Percentiles rank a stretch among this genome's conserved stretches.
These are phyloP conservation scores for Batrachochytrium dendrobatidis DNA, from an alignment of 371 early-diverging fungal genomes.

Conservation along the genomic window DNA sequence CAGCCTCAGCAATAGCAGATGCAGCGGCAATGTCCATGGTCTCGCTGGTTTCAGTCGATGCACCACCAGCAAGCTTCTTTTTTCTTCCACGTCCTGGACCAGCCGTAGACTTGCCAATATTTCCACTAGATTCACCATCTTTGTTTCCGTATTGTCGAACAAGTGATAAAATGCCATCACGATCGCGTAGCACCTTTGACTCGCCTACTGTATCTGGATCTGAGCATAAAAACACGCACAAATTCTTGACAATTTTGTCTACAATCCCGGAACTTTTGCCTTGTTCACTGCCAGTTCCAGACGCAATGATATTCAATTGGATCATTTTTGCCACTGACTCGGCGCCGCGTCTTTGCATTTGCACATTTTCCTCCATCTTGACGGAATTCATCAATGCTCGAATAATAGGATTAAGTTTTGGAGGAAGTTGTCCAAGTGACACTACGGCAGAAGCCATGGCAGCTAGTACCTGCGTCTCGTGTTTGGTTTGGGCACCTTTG, in stretches of 20 bases:
- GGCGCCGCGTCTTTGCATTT: constrained; percentile 57
- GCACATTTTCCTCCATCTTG: constrained; percentile 66
- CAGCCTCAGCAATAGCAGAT: constrained; percentile 22
- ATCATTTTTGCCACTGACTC: constrained; percentile 35
- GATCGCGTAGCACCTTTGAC: constrained; percentile 2
- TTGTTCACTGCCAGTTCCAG: not conserved
- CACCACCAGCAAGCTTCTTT: too few relatives aligned
- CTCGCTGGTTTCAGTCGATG: constrained; percentile 32
- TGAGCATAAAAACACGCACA: constrained; percentile 76
- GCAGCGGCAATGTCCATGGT: constrained; percentile 39
- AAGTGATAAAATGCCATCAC: constrained; percentile 38
- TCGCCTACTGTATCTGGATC: constrained; percentile 68
- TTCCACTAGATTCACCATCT: constrained; percentile 10
- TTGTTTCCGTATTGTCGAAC: not conserved
- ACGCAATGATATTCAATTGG: constrained; percentile 9
- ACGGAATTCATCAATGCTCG: constrained; percentile 83
- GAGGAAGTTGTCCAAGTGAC: constrained; percentile 66
- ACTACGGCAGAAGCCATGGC: constrained; percentile 80
- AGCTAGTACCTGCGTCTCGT: constrained; percentile 62
- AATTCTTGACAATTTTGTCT: constrained; percentile 82
- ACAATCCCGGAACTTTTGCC: constrained; percentile 30
- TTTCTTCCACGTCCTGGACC: constrained; percentile 5
- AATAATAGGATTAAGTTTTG: constrained; percentile 78
- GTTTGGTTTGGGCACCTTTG: constrained; percentile 9
- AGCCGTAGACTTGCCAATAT: constrained; percentile 14